Base-by-base conservation (phyloP, 768 basidiomycete genomes). In the Rhizopogon vesiculosus region DNA sequence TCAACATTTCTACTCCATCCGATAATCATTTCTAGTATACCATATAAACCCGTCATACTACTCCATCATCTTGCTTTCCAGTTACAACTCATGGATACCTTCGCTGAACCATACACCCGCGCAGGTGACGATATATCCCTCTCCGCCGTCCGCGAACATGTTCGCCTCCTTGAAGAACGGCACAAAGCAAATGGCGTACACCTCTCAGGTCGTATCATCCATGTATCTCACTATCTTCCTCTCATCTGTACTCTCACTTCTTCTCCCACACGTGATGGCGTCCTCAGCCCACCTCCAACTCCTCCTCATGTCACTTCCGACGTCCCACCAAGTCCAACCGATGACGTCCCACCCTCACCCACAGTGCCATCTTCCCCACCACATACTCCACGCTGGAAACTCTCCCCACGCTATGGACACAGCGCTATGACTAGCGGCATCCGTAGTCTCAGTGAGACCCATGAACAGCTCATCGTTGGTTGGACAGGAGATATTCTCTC, bases 401-500 rank as follows among this genome's bases (percentile, higher is more conserved):
- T 99, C 5, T 71, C 81, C 1, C 82, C 86, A 1, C 80, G 96
- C 41, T 86, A 93, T 59, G 95, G 94, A 16, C 97, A 98, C 67
- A 83, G 91, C 8, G 96, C 96, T 10, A 93, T 98, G 90, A 88
- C 94, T 57, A 89, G 88, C 44, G 96, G 96, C 33, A 93, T 98
- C 65, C 84, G 86, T 52, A 89, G 88, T 10, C 82, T 99, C 38
- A 79, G 86, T 3, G 75, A 84, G 12, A 89, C 89, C 0, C 90
- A 96, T 71, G 89, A 96, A 62, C 93, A 98, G 74, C 69, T 96
- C 64, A 82, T 98, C 67, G 79, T 98, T 43, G 96, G 93, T 19
- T 96, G 97, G 91, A 91, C 91, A 0, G 96, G 96, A 40, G 93
- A 97, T 61, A 81, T 98, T 60, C 69, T 84, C 49, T 79, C 84